Conservation (phyloP, 345 rosid genomes). For the Eutrema yunnanense region DNA sequence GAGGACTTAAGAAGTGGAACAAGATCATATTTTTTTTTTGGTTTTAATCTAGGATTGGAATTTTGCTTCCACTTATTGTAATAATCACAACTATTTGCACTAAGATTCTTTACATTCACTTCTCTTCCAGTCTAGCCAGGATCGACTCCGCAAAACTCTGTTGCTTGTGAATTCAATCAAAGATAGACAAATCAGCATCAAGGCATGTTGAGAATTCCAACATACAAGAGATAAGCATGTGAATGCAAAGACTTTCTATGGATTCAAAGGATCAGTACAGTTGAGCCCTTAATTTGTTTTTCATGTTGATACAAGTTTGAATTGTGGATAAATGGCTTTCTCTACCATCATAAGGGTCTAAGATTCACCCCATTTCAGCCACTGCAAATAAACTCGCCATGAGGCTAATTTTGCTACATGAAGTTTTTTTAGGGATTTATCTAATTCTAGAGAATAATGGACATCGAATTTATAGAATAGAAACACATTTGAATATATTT, state of each 20-base stretch:
- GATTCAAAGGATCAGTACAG: background rate
- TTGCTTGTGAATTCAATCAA: slow-evolving; percentile 49
- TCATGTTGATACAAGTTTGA: background rate
- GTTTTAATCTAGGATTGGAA: too few species aligned
- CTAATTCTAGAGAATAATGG: background rate
- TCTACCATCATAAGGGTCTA: background rate
- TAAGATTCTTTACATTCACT: slow-evolving; percentile 28
- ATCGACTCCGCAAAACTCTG: slow-evolving; percentile 79
- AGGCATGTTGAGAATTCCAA: background rate
- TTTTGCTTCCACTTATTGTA: too few species aligned
- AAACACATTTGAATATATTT: slow-evolving; percentile 45
- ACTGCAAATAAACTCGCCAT: background rate
- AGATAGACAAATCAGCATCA: background rate
- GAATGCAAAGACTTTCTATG: background rate
- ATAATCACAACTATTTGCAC: too few species aligned
- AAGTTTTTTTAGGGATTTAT: background rate
- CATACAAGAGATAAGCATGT: background rate
- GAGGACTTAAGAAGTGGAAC: too few species aligned
- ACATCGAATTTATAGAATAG: background rate
- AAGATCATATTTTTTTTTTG: too few species aligned
- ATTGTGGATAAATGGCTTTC: background rate
- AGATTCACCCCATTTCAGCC: background rate
- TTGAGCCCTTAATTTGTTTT: background rate
- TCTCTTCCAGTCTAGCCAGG: slow-evolving; percentile 60
- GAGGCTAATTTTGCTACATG: background rate